Evolutionary conservation across 2,329 filamentous ascomycete genomes (phyloP), one percentile per base, ranked within the genome.

Genomic region (Trichoderma breve): DNA sequence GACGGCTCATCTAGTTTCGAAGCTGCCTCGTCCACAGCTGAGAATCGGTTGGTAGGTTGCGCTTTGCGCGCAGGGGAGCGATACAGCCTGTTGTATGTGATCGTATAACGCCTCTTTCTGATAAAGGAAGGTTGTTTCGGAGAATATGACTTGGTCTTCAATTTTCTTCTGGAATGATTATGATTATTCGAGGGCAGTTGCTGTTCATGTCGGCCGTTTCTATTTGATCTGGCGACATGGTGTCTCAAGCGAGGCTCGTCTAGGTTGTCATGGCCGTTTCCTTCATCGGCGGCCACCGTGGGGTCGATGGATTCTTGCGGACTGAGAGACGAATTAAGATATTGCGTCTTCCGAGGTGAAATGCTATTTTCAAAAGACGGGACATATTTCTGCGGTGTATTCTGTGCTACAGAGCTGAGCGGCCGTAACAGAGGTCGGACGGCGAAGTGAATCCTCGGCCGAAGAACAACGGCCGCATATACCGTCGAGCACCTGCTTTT

Each of bases 401-500:
- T 70, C 14, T 69, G 51, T 21, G 36, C 24, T 55, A 62, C 4
- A 71, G 61, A 62, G 32, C 68, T 62, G 18, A 57, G 39, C 7
- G 55, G 61, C n/a, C 61, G 34, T 9, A 57, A 32, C 14, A 26
- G 6, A 8, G 30, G 30, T 14, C 53, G 60, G n/a, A 14, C n/a
- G 21, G 53, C 15, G 4, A 43, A 32, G 7, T 24, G 70, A 32
- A 24, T 30, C 24, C 32, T 72, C 15, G 51, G 34, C 34, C 70
- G 36, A 21, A 65, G 36, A 43, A 55, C 2, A 4, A 12, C 18
- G 30, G 62, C 73, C 62, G 32, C 73, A 63, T 61, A 18, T 43
- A 36, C 34, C 30, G 43, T 32, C 12, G 21, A 67, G 47, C 39
- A 66, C 43, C 75, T 70, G 68, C 76, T 74, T 75, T 77, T 77